Percentiles rank a stretch among this genome's conserved stretches.
Evolutionary conservation across 805 yeast species (phyloP).

Genomic region (Wickerhamomyces kurtzmanii): DNA sequence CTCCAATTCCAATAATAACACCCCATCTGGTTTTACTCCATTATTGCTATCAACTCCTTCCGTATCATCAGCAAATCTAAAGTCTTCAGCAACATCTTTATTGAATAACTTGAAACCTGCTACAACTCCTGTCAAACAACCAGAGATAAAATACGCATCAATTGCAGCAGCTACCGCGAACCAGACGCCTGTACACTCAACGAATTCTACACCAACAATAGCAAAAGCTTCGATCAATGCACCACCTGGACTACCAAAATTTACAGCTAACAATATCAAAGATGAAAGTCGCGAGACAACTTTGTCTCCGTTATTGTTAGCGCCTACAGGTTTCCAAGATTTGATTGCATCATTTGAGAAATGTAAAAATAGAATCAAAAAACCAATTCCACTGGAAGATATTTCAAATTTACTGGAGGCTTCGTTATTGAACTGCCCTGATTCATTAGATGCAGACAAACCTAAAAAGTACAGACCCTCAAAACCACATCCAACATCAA

Average conservation of each 20-base stretch:
- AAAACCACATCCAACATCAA: slow-evolving; percentile 82
- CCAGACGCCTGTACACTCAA: slow-evolving; percentile 2
- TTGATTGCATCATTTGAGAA: slow-evolving; percentile 18
- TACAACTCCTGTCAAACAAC: slow-evolving; percentile 39
- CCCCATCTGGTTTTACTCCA: slow-evolving; percentile 2
- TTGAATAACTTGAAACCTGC: slow-evolving; percentile 37
- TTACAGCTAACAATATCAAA: slow-evolving; percentile 4
- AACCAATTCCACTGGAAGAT: slow-evolving; percentile 43
- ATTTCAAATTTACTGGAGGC: slow-evolving; percentile 59
- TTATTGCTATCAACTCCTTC: slow-evolving; percentile 1
- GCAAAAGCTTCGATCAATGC: slow-evolving; percentile 12
- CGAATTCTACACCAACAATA: slow-evolving; percentile 10
- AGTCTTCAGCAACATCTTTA: slow-evolving; percentile 5
- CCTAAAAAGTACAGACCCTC: slow-evolving; percentile 65
- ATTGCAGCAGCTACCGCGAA: slow-evolving; percentile 20
- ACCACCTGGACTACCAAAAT: slow-evolving; percentile 6
- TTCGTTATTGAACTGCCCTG: slow-evolving; percentile 84
- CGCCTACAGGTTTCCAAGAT: slow-evolving; percentile 12
- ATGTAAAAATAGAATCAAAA: slow-evolving; percentile 29
- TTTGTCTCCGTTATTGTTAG: slow-evolving; percentile 2
- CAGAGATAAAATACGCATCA: slow-evolving; percentile 45
- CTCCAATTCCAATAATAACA: slow-evolving; percentile 8
- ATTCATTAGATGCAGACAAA: slow-evolving; percentile 80
- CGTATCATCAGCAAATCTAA: background rate
- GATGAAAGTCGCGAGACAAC: slow-evolving; percentile 4